Base-by-base conservation (phyloP, 352 stramenopile species). In the Pythium vanterpoolii region DNA sequence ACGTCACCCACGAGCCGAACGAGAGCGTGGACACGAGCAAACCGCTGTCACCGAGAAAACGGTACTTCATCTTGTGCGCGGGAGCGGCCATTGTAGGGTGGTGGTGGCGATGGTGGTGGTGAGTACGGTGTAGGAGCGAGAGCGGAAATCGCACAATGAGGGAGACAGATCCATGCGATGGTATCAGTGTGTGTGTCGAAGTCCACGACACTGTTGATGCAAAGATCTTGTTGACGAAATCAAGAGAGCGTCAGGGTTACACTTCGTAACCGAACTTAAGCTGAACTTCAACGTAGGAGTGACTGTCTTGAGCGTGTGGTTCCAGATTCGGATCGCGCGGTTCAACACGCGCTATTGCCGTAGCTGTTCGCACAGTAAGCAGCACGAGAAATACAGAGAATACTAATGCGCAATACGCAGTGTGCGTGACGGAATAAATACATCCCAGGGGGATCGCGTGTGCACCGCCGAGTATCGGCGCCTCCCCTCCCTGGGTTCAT, bases 11-110 rank as follows among this genome's bases (percentile, higher is more conserved):
- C 24, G 62, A 73, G 59, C 74, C 74, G 51, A 80, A 80, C 28
- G 74, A 83, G 47, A 83, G 60, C 38, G 44, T 58, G 0, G 74
- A 83, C 7, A 83, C 74, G 24, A 83, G 50, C 46, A 83, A 62
- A 26, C 73, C 75, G 2, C 68, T 60, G 64, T 79, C 71, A 34
- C 73, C 75, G 13, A 85, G 69, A 58, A 69, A 79, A 21, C 73
- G 69, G 54, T 85, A 83, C 71, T 77, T 80, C 75, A 85, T 72
- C 66, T 64, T 60, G 38, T 19, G 34, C 34, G 34, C 34, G 34
- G 34, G 34, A 18, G 34, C 34, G 34, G 34, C 34, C 34, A 42
- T 42, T n/a, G n/a, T n/a, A n/a, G n/a, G n/a, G n/a, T n/a, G n/a
- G n/a, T n/a, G 13, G 21, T n/a, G 3, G 33, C 33, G 33, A 38